A percentile compares a stretch with the other conserved stretches of the same genome.
Conservation (phyloP, 2,329 filamentous ascomycete species). For the Pseudocercospora crystallina region DNA sequence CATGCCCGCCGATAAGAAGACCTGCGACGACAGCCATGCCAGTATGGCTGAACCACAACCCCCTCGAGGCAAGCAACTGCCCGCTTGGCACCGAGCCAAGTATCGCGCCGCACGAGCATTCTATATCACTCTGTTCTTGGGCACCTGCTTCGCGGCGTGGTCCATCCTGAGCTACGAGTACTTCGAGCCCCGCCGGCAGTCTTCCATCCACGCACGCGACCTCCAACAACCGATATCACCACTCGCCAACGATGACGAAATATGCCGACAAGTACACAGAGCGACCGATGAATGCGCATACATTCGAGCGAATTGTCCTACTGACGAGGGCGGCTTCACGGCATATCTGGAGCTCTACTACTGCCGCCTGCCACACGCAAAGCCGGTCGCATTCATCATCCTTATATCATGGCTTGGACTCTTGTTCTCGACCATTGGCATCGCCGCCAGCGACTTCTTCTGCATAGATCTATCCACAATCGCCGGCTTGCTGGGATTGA, state of each 20-base stretch:
- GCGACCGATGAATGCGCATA: conserved; percentile 83
- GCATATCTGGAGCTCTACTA: conserved; percentile 91
- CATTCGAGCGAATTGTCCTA: conserved; percentile 75
- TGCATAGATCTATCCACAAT: conserved; percentile 96
- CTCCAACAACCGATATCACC: conserved; percentile 12
- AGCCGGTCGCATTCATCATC: conserved; percentile 75
- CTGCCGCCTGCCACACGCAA: conserved; percentile 67
- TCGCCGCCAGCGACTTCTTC: conserved; percentile 97
- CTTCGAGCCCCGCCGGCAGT: conserved; percentile 1
- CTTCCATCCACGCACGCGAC: conserved; percentile 8
- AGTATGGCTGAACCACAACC: not conserved
- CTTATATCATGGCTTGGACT: conserved; percentile 81
- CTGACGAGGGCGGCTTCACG: conserved; percentile 86
- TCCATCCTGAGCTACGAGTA: conserved; percentile 18
- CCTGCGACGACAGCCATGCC: conserved; percentile 8
- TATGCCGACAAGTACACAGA: conserved; percentile 78
- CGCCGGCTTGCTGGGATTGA: conserved; percentile 82
- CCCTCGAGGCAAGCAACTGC: not conserved
- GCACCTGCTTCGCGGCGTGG: conserved; percentile 26
- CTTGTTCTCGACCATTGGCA: conserved; percentile 94
- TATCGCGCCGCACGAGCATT: conserved; percentile 48
- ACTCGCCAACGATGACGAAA: conserved; percentile 34
- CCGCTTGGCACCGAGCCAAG: conserved; percentile 8
- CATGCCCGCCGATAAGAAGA: not conserved
- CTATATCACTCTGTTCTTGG: conserved; percentile 45